Base-by-base conservation (phyloP, 2,329 filamentous ascomycete species). In the Ustulina deusta region DNA sequence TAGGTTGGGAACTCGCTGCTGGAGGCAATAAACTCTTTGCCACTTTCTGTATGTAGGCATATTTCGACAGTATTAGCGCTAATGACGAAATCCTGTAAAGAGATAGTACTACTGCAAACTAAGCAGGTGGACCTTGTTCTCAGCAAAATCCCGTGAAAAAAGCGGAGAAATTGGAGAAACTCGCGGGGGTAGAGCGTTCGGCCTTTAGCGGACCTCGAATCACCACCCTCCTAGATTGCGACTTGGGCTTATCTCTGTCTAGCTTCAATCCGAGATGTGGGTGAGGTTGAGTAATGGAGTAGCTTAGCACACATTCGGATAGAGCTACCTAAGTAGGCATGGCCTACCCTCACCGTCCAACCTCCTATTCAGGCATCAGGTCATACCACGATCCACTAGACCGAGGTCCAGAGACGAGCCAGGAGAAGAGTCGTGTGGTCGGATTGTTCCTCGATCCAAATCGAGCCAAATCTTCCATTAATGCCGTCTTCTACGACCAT, bases 81-180 rank as follows among this genome's bases (percentile, higher is more conserved):
- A 36, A 54, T 54, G 29, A 17, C 49, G 49, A 54, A 54, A 54
- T 54, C 9, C n/a, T 22, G 29, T 54, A 54, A 27, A 34, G 27
- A 7, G n/a, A 54, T 22, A 10, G n/a, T 54, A 32, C 49, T 36
- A 20, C 32, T 34, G 49, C 49, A 22, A 36, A 34, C 49, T 54
- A 54, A 54, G 32, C 29, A 36, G 49, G 49, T 54, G 49, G 49
- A 54, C 29, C 29, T 22, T 36, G 2, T 34, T 20, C 49, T 54
- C 34, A 17, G 20, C 22, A 13, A 20, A 54, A 10, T 20, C 17
- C 11, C 13, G 9, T n/a, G 7, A 2, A 52, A 17, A 34, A 1
- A 20, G 29, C 29, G 17, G 29, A 6, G 49, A 36, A 13, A 20
- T 34, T 22, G 10, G 10, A 36, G 15, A n/a, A n/a, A n/a, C n/a